Evolutionary conservation across 2,329 filamentous ascomycete genomes (phyloP), one percentile per base, ranked within the genome.

Genomic region (Clarireedia monteithiana): DNA sequence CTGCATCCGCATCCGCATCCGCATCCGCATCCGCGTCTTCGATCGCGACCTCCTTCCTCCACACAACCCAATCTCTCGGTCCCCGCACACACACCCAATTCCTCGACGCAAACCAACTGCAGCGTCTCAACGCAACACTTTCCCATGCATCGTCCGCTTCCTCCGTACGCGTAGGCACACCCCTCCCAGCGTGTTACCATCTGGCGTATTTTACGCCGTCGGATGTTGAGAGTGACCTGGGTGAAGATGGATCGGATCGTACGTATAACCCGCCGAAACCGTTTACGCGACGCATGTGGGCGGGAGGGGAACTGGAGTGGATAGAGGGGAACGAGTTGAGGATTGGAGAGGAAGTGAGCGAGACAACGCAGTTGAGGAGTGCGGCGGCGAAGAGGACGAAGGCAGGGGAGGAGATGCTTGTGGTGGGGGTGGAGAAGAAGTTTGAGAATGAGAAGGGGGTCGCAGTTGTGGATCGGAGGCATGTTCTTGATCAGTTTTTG

Each of bases 241-340:
- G 82, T 0, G 59, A 66, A 0, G 83, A 87, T 66, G 84, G 84
- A 14, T 83, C 80, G 0, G 83, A 86, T 68, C 70, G 66, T 1
- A 77, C 77, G 0, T 85, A 81, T 65, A 86, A 84, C 61, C 77
- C 82, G 0, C 74, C 79, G 0, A 59, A 70, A 3, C 82, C 82
- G 0, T 86, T 85, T 56, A 83, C 81, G 2, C 70, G 83, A 30
- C 74, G 83, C 12, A 86, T 86, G 83, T 86, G 84, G 84, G 83
- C 83, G 0, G 83, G 83, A 1, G 84, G 84, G 0, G 72, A 74
- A 55, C 79, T 86, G 68, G 66, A 67, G 14, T 84, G 81, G 80
- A 55, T 50, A 15, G 34, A 48, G n/a, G 48, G 45, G 1, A 74
- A 76, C 61, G 60, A 67, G 17, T 66, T 85, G 57, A 70, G 73